Evolutionary conservation across 768 basidiomycete species (phyloP).

Genomic region (Lactarius tabidus): DNA sequence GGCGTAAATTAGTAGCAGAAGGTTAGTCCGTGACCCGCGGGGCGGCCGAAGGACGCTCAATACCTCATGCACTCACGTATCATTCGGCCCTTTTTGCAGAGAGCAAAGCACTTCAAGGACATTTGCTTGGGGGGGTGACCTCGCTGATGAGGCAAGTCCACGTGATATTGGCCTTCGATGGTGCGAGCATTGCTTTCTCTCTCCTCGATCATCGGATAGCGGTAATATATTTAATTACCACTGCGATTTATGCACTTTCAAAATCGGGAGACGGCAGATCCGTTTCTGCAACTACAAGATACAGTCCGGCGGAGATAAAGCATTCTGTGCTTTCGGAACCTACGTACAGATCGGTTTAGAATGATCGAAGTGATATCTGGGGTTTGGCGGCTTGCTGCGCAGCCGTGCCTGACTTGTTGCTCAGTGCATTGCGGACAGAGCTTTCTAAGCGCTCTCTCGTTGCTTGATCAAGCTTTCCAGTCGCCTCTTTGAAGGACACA

Average conservation of each 20-base stretch:
- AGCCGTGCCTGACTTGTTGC: slow-evolving; percentile 12
- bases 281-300: not conserved
- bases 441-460: slow-evolving; percentile 23
- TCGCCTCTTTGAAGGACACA: slow-evolving; percentile 25
- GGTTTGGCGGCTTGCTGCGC: slow-evolving; percentile 19
- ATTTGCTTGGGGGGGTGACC: not conserved
- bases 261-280: not conserved
- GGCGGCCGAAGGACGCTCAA: not conserved
- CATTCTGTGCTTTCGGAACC: slow-evolving; percentile 6
- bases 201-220: not conserved
- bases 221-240: not conserved
- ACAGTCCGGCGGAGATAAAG: not conserved
- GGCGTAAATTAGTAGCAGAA: not conserved
- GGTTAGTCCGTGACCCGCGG: slow-evolving; percentile 10
- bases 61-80: not conserved
- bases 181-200: not conserved
- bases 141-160: not conserved
- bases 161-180: not conserved
- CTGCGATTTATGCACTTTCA: not conserved
- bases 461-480: slow-evolving; percentile 19
- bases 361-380: slow-evolving; percentile 27
- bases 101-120: not conserved
- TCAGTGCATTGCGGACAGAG: slow-evolving; percentile 20
- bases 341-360: slow-evolving; percentile 12
- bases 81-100: not conserved